Evolutionary conservation across 768 basidiomycete genomes (phyloP), one percentile per base, ranked within the genome.

Genomic region (Atractiella rhizophila): DNA sequence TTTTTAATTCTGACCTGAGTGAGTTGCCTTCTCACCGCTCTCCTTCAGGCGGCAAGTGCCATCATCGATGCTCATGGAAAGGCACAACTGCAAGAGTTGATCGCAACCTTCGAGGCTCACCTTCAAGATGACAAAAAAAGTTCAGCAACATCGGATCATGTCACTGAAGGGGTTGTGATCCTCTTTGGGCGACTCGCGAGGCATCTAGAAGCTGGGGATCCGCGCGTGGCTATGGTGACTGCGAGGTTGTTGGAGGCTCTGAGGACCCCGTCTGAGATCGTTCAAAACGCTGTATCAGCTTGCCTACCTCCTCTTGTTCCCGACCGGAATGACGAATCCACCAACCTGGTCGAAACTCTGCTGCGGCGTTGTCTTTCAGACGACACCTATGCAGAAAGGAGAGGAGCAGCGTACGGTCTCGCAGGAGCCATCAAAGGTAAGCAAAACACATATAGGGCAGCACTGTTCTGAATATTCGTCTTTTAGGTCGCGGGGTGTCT

Each of bases 371-470:
- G 94, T 15, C 71, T 78, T 45, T 66, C 70, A 36, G 73, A 72
- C 4, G 63, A 70, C 7, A 94, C 85, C 56, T 96, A 98, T 54
- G 88, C 81, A 9, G 68, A 70, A 37, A 70, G 91, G n/a, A 70
- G 88, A n/a, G 91, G 91, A 25, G 86, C 88, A 1, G 86, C 88
- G 1, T 96, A 94, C 57, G 91, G 88, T 30, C 61, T 98, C 16
- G 83, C 88, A 2, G 91, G 91, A 21, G 69, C 81, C 31, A 66
- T 94, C 55, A 79, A 77, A 52, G 91, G n/a, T n/a, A n/a, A n/a
- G n/a, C n/a, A n/a, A n/a, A n/a, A n/a, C n/a, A n/a, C n/a, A n/a
- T n/a, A n/a, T n/a, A n/a, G n/a, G n/a, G n/a, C n/a, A n/a, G n/a
- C n/a, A n/a, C n/a, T n/a, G n/a, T n/a, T n/a, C n/a, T n/a, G n/a